Base-by-base conservation (phyloP, 495 filamentous ascomycete species). In the Cenococcum geophilum region DNA sequence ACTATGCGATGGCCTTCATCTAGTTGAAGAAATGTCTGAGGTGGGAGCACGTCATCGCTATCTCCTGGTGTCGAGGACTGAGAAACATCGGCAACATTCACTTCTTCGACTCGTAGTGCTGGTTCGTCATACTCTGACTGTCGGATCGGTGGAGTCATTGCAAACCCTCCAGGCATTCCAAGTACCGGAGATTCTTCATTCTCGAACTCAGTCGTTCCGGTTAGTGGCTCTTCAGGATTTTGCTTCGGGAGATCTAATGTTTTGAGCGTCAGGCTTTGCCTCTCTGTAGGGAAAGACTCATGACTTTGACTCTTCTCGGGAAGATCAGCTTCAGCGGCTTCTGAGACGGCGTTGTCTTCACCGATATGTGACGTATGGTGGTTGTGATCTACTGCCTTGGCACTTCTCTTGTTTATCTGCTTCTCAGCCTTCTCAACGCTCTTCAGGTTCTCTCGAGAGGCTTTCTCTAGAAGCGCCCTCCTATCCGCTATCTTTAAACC, bases 161-260 rank as follows among this genome's bases (percentile, higher is more conserved):
- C 72, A 56, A 84, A 83, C 47, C 77, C 78, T 36, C 80, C 81
- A 11, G 84, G 82, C 53, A 86, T 81, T 12, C 89, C 89, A 23
- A 93, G 73, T 10, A 74, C 59, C 4, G 72, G 74, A 45, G 73
- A 90, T 62, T 90, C 87, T 14, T 76, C 74, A 11, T 67, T 55
- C 40, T 75, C 72, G 51, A 75, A 72, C 48, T 71, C 69, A 16
- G 72, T 72, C 2, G 55, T 47, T 12, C 57, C 57, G 16, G 68
- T 73, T 23, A 58, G 36, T 9, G 68, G 65, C 43, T 69, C 68
- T 3, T 58, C 58, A 1, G 57, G 12, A 9, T 57, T 47, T 12
- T 65, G 54, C 20, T 49, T 36, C 10, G 62, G 59, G 3, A 69
- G 40, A 27, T 20, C 55, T 4, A 36, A 42, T 1, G 68, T 64